phyloP scores from a whole-genome alignment of 768 basidiomycete genomes.

The Auricularia sp. region DNA sequence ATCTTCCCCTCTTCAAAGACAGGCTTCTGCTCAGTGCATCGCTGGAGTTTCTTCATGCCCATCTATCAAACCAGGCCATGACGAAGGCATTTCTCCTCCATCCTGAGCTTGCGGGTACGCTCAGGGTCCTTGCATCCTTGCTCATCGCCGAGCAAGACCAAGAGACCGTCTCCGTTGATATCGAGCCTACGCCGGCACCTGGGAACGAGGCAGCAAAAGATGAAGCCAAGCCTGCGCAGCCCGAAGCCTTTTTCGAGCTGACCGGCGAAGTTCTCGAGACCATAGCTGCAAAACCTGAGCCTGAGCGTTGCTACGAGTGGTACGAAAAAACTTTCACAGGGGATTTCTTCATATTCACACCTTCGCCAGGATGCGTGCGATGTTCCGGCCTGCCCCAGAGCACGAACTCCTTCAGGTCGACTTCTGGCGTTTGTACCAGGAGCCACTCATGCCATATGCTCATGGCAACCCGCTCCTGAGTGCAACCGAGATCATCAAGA shows the following conservation, averaged over 20 bases:
- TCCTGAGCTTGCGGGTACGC: conserved; percentile 55
- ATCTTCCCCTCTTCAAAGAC: conserved; percentile 65
- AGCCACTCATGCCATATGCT: conserved; percentile 56
- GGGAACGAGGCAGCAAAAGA: conserved; percentile 31
- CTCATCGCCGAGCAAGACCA: conserved; percentile 64
- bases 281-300: conserved; percentile 52
- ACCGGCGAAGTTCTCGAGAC: conserved; percentile 57
- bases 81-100: conserved; percentile 68
- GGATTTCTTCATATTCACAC: background rate
- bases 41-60: conserved; percentile 64
- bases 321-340: conserved; percentile 20
- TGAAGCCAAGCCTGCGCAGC: conserved; percentile 43
- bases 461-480: conserved; percentile 54
- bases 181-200: conserved; percentile 15
- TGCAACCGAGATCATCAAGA: conserved; percentile 92
- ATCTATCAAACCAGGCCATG: conserved; percentile 64
- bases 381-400: conserved; percentile 67
- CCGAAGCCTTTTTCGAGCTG: conserved; percentile 51
- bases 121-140: conserved; percentile 57
- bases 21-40: conserved; percentile 58
- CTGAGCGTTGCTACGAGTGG: conserved; percentile 79
- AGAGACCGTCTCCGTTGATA: conserved; percentile 52
- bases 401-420: conserved; percentile 87
- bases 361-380: conserved; percentile 71
- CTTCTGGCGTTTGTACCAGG: conserved; percentile 91